Evolutionary conservation across 352 stramenopile genomes (phyloP), one percentile per base, ranked within the genome.

Genomic region (Peronospora destructor): DNA sequence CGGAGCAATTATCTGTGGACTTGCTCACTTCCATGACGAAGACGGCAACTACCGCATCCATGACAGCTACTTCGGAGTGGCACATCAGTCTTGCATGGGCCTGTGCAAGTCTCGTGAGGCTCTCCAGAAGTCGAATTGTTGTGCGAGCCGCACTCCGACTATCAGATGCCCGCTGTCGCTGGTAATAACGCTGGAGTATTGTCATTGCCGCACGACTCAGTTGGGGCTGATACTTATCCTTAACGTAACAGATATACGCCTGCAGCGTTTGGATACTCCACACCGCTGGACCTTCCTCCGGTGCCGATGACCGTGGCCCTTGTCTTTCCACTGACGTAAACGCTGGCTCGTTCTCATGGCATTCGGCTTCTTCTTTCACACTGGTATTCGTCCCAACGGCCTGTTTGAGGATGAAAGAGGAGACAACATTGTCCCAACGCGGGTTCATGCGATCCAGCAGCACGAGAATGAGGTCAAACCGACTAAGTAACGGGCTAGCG

Each of bases 391-490:
- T 52, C 3, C 50, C 42, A 13, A 73, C 71, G 0, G 92, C 86
- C 58, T 94, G 70, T 45, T 97, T 85, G 23, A 99, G 68, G 19
- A 98, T 90, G 55, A 97, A 98, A 7, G 88, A 88, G 1, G 91
- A 97, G 34, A 98, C 92, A 6, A 93, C 88, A 14, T 88, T 73
- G 61, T 98, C 95, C 75, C 94, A 97, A 28, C 85, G 65, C n/a
- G 57, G 49, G 36, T 86, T 82, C 46, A 78, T 76, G 6, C 68
- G 81, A 61, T 99, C 95, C 32, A 98, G 67, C 38, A 99, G 68
- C 29, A 98, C 83, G 42, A 98, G 86, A 49, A 98, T 94, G 5
- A 98, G 63, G 63, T 99, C 95, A 62, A 99, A 99, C n/a, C 95
- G 76, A 68, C 80, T 98, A n/a, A 99, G 59, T 14, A 99, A 73